Base-by-base conservation (phyloP, 1,139 yeast genomes). In the Protomyces inouyei region DNA sequence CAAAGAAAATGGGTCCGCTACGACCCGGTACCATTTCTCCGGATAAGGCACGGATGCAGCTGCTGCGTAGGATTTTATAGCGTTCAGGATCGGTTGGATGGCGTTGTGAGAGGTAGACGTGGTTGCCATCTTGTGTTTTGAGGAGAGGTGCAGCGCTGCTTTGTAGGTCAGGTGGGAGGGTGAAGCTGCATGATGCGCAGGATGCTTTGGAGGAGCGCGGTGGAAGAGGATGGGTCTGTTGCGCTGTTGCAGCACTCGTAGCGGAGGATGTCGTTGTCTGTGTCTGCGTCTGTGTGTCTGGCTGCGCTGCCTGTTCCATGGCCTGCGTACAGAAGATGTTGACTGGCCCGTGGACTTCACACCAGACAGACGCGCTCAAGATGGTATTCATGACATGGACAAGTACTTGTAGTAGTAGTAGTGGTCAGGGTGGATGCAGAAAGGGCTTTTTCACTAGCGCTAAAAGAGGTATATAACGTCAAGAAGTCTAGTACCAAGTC, bases 321-420 rank as follows among this genome's bases (percentile, higher is more conserved):
- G 73, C 70, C 71, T 87, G 93, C 0, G 95, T 87, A 70, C 92
- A 88, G 71, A 86, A 75, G n/a, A 89, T 79, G 56, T 86, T 81
- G 18, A 86, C 80, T 0, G 96, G 96, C 0, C 96, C 96, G 72
- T 89, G 96, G 38, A 86, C 80, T 75, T 89, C 96, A 74, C 96
- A 89, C 63, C 63, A 59, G 36, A 59, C 63, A 37, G 63, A 52
- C 52, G 52, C 53, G 45, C 63, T 59, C 36, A 59, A 35, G 63
- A 59, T 59, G 35, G 63, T 59, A 52, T 59, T 59, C 48, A 43
- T 43, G 14, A 1, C 14, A n/a, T 37, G 5, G 8, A 28, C 8
- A 6, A 28, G 32, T 3, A 21, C 23, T 18, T 18, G 18, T 18
- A 18, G 32, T 28, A 1, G 32, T 4, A 4, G 32, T 28, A 0